Conservation (phyloP, 345 rosid genomes). For the Populus tremula region DNA sequence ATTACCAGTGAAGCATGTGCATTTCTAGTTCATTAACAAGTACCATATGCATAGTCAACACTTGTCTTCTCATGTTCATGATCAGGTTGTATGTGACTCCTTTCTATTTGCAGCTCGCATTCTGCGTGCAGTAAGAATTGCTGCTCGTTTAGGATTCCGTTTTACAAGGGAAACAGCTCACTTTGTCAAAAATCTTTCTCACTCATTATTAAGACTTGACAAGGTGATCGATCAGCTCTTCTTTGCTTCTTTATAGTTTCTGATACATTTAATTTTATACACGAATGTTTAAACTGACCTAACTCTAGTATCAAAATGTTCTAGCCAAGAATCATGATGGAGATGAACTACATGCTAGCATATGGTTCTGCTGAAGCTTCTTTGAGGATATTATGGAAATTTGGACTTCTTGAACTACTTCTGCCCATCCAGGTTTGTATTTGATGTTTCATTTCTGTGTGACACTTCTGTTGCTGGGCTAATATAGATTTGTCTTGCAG, state of each 20-base stretch:
- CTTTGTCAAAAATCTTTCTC: slow-evolving; percentile 55
- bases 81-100: neutral
- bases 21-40: neutral
- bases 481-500: slow-evolving; percentile 40
- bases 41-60: neutral
- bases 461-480: slow-evolving; percentile 6
- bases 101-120: slow-evolving; percentile 69
- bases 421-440: slow-evolving; percentile 70
- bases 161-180: slow-evolving; percentile 82
- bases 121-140: slow-evolving; percentile 69
- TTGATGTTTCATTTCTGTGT: neutral
- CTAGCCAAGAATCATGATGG: slow-evolving; percentile 86
- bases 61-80: neutral
- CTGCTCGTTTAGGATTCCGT: slow-evolving; percentile 71
- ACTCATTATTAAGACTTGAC: slow-evolving; percentile 60
- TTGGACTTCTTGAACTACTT: slow-evolving; percentile 83
- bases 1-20: neutral
- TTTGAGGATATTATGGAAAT: slow-evolving; percentile 83
- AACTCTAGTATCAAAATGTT: slow-evolving; percentile 20
- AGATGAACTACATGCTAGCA: slow-evolving; percentile 96
- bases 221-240: slow-evolving; percentile 39
- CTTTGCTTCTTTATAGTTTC: slow-evolving; percentile 7
- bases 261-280: neutral
- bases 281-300: slow-evolving; percentile 15
- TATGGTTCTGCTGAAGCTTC: slow-evolving; percentile 97